Percentiles rank a stretch among this genome's conserved stretches.
Conservation (phyloP, 306 rosid genomes). For the Abrus pulchellus region DNA sequence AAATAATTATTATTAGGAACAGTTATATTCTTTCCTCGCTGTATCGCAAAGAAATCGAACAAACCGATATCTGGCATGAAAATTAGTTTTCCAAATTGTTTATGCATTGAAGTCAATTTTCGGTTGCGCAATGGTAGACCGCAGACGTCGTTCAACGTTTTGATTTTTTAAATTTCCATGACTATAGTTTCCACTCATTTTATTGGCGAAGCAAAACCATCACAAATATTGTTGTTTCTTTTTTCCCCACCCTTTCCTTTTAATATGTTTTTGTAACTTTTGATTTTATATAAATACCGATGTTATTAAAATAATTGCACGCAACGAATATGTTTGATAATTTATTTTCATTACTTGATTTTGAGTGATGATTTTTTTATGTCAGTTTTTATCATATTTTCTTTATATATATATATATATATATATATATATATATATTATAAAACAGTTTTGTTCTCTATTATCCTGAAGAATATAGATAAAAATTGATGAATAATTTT, state of each 20-base stretch:
- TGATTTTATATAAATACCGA: neutral
- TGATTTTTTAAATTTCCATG: neutral
- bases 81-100: conserved; percentile 41
- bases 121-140: conserved; percentile 48
- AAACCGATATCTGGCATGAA: conserved; percentile 6
- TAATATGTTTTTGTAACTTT: neutral
- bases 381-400: neutral
- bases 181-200: neutral
- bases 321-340: conserved; percentile 23
- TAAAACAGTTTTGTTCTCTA: too few relatives aligned
- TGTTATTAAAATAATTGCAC: neutral
- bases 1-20: neutral
- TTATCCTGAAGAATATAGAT: too few relatives aligned
- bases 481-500: too few relatives aligned
- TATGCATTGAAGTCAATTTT: conserved; percentile 51
- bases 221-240: neutral
- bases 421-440: neutral
- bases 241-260: neutral
- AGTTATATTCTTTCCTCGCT: neutral
- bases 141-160: conserved; percentile 40
- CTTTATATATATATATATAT: neutral
- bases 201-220: neutral
- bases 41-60: conserved; percentile 16
- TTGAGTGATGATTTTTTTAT: neutral
- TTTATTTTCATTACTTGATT: neutral